A percentile compares a stretch with the other conserved stretches of the same genome.
phyloP scores from a whole-genome alignment of 1,284 basidiomycete species.

The Ustilago xerochloae region DNA sequence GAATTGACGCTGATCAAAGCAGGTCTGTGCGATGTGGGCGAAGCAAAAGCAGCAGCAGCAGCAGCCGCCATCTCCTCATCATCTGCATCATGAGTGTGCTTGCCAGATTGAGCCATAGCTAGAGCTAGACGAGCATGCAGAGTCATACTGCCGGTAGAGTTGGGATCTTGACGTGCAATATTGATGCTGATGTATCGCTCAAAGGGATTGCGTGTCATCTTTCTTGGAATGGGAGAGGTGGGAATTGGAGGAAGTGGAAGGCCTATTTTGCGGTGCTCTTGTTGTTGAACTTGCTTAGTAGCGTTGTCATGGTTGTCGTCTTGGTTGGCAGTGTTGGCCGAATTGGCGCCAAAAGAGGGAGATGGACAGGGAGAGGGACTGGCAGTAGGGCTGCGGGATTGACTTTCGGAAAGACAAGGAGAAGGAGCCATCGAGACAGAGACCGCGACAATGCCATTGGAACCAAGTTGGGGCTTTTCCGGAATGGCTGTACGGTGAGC shows the following conservation, averaged over 20 bases:
- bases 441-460: background rate
- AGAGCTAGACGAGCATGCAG: conserved; percentile 11
- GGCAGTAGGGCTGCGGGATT: conserved; percentile 34
- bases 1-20: conserved; percentile 8
- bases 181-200: conserved; percentile 32
- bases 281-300: background rate
- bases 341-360: conserved; percentile 1
- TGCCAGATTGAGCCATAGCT: conserved; percentile 5
- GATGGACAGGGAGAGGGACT: conserved; percentile 42
- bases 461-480: no score
- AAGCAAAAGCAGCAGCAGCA: background rate
- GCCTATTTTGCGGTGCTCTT: conserved; percentile 13
- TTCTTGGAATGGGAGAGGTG: conserved; percentile 43
- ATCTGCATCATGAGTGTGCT: background rate
- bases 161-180: background rate
- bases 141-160: background rate
- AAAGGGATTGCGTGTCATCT: conserved; percentile 49
- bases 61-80: background rate
- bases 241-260: conserved; percentile 31
- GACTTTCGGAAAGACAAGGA: conserved; percentile 31
- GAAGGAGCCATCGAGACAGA: conserved; percentile 17
- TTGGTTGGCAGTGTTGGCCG: background rate
- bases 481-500: background rate
- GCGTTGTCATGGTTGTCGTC: no score
- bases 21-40: background rate